phyloP scores from a whole-genome alignment of 495 filamentous ascomycete species.

The Hamigera avellanea region DNA sequence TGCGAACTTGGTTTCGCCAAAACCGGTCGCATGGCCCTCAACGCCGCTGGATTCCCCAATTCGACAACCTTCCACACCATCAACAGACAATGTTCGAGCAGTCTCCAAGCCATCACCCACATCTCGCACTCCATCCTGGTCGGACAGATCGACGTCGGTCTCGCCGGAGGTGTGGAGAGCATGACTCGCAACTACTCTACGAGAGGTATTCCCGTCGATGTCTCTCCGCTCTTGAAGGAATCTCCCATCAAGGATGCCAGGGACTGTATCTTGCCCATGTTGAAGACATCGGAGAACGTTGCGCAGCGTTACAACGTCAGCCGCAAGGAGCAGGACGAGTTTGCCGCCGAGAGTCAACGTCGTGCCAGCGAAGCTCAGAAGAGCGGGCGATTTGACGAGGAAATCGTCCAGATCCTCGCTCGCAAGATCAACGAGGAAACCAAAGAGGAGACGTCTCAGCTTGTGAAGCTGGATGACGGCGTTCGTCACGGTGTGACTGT shows the following conservation, averaged over 20 bases:
- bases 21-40: slow-evolving; percentile 81
- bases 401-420: slow-evolving; percentile 65
- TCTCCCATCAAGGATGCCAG: slow-evolving; percentile 53
- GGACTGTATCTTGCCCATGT: slow-evolving; percentile 92
- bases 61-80: slow-evolving; percentile 69
- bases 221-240: slow-evolving; percentile 62
- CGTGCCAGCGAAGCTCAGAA: slow-evolving; percentile 57
- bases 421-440: slow-evolving; percentile 44
- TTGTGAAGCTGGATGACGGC: slow-evolving; percentile 70
- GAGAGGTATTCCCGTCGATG: slow-evolving; percentile 64
- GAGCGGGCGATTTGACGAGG: slow-evolving; percentile 57
- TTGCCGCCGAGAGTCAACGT: slow-evolving; percentile 61
- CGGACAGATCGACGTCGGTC: slow-evolving; percentile 60
- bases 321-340: slow-evolving; percentile 67
- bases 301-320: slow-evolving; percentile 61
- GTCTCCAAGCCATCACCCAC: slow-evolving; percentile 59
- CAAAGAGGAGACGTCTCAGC: slow-evolving; percentile 49
- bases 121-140: slow-evolving; percentile 60
- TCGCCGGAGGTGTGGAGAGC: slow-evolving; percentile 84
- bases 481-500: slow-evolving; percentile 53
- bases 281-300: slow-evolving; percentile 81
- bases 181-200: slow-evolving; percentile 86
- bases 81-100: slow-evolving; percentile 76
- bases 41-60: slow-evolving; percentile 66
- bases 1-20: slow-evolving; percentile 85